Conservation (phyloP, 495 filamentous ascomycete species). For the Barbatosphaeria neglecta region DNA sequence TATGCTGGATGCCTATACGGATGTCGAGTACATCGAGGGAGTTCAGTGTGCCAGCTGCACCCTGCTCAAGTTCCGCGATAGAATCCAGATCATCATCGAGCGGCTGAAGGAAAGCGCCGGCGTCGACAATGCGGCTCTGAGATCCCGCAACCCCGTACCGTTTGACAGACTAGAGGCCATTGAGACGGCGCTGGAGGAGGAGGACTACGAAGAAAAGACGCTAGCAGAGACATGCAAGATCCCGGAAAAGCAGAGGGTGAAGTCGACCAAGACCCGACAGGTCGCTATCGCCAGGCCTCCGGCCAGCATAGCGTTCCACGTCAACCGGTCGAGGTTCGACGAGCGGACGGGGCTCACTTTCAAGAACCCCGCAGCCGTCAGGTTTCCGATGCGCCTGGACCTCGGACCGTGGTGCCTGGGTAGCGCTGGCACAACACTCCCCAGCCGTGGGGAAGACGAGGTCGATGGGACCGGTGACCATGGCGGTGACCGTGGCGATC, state of each 20-base stretch:
- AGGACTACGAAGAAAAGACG: conserved; percentile 70
- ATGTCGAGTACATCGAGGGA: conserved; percentile 70
- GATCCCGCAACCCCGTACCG: conserved; percentile 7
- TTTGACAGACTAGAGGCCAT: conserved; percentile 47
- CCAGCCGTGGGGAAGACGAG: conserved; percentile 5
- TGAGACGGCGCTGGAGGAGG: conserved; percentile 57
- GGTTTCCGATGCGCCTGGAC: conserved; percentile 62
- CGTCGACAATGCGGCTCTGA: conserved; percentile 7
- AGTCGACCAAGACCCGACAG: conserved; percentile 78
- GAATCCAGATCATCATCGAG: conserved; percentile 25
- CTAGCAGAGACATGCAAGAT: conserved; percentile 64
- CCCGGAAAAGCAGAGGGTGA: conserved; percentile 50
- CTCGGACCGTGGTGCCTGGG: conserved; percentile 70
- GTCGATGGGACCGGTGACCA: no score
- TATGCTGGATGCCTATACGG: conserved; percentile 74
- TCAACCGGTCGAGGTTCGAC: conserved; percentile 87
- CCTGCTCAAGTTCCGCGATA: conserved; percentile 37
- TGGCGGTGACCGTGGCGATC: no score
- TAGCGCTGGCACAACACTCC: conserved; percentile 18
- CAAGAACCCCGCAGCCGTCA: conserved; percentile 73
- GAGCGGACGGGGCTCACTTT: conserved; percentile 60
- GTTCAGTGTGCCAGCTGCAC: conserved; percentile 92
- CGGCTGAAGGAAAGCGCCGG: conserved; percentile 5
- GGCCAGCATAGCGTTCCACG: conserved; percentile 65
- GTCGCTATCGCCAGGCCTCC: conserved; percentile 74